Conservation (phyloP, 352 stramenopile species). For the Phytophthora aleatoria region DNA sequence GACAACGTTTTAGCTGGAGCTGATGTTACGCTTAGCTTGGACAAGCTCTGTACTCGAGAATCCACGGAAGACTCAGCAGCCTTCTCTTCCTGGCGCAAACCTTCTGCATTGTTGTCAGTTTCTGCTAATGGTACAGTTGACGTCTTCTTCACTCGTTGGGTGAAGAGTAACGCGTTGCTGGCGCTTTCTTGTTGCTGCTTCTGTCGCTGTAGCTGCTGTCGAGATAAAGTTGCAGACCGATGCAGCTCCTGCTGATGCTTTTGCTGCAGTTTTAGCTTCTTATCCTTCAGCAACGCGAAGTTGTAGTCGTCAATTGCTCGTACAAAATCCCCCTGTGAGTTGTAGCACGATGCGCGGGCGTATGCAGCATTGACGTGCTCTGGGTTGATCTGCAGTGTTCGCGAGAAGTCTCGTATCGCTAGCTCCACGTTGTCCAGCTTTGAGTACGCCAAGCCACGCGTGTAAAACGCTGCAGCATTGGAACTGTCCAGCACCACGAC, state of each 20-base stretch:
- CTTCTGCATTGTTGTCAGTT: constrained; percentile 27
- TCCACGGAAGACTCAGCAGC: not conserved
- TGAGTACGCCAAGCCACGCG: constrained; percentile 67
- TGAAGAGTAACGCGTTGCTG: constrained; percentile 20
- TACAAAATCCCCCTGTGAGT: constrained; percentile 84
- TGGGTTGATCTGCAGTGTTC: constrained; percentile 75
- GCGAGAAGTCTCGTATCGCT: constrained; percentile 83
- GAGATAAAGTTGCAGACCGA: constrained; percentile 25
- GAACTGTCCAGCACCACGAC: constrained; percentile 48
- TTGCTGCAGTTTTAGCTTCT: constrained; percentile 54
- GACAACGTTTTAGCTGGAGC: constrained; percentile 3
- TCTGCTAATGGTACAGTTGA: not conserved
- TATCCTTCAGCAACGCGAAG: constrained; percentile 84
- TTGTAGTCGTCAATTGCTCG: constrained; percentile 92
- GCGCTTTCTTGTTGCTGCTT: constrained; percentile 33
- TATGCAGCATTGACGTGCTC: constrained; percentile 91
- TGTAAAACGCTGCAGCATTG: constrained; percentile 71
- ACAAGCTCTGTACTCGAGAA: constrained; percentile 5
- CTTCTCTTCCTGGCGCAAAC: constrained; percentile 14
- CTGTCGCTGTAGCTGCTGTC: constrained; percentile 31
- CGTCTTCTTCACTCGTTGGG: constrained; percentile 15
- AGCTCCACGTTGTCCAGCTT: constrained; percentile 74
- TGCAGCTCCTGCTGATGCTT: constrained; percentile 38
- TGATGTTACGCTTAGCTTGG: constrained; percentile 5
- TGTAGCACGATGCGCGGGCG: constrained; percentile 85